Base-by-base conservation (phyloP, 1,284 basidiomycete species). In the Serendipita sp. region DNA sequence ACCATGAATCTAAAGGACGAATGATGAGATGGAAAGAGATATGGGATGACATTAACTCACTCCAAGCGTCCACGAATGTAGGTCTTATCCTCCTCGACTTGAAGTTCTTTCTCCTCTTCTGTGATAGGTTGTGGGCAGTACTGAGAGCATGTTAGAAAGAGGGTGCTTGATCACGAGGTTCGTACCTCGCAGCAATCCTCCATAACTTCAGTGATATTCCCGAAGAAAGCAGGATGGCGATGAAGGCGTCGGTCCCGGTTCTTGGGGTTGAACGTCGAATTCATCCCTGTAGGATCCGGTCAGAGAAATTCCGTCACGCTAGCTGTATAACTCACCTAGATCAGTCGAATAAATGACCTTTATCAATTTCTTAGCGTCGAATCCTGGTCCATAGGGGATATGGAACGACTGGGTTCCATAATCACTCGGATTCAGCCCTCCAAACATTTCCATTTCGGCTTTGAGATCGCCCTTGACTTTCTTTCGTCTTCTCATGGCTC, bases 161-260 rank as follows among this genome's bases (percentile, higher is more conserved):
- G 44, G 5, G 43, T 29, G n/a, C 13, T 1, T 12, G 17, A 42
- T 6, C n/a, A 15, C 34, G 12, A 34, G 41, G 2, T 2, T 43
- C 67, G 17, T 64, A 80, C 81, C 74, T 79, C 80, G 69, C 82
- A 84, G 64, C 81, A 82, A 65, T 83, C 82, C 63, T 79, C 79
- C 12, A 83, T 64, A 58, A 79, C 80, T 65, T 84, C 81, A 49
- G 75, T 66, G 67, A 80, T 76, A 0, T 76, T 80, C 2, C 82
- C 82, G 66, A 83, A 83, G 71, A 82, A 84, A 0, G 82, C 82
- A 4, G 80, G 77, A 66, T 83, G 82, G 29, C 82, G 79, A 72
- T 84, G 82, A 2, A 84, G 74, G 3, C 76, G 73, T 15, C 81
- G 74, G 15, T 74, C 76, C 65, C 82, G 79, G 70, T 83, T 83